These are phyloP conservation scores for Fagus crenata DNA, from an alignment of 306 rosid species.

Conservation along the genomic window DNA sequence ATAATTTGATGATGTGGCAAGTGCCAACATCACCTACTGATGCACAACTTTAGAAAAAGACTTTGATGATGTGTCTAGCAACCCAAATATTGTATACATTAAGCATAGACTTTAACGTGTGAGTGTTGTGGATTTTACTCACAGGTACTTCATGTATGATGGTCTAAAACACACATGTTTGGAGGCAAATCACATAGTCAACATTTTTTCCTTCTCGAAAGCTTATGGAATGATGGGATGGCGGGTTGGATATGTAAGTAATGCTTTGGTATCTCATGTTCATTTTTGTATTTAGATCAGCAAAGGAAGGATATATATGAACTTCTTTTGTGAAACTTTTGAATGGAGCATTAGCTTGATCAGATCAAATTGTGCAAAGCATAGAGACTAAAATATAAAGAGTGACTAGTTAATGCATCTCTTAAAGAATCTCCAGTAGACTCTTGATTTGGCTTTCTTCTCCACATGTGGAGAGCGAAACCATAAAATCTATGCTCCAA, in stretches of 20 bases:
- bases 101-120: neutral
- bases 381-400: neutral
- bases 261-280: neutral
- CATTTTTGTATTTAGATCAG: neutral
- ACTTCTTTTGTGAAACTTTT: constrained; percentile 2
- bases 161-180: constrained; percentile 77
- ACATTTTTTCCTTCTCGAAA: constrained; percentile 90
- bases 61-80: too few relatives aligned
- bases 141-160: constrained; percentile 95
- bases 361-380: constrained; percentile 7
- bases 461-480: too few relatives aligned
- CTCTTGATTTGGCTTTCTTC: too few relatives aligned
- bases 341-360: neutral
- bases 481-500: too few relatives aligned
- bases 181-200: constrained; percentile 87
- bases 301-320: neutral
- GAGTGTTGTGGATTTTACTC: neutral
- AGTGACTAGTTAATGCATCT: neutral
- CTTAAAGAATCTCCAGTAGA: neutral
- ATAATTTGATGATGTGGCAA: too few relatives aligned
- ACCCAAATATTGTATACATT: neutral
- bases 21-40: too few relatives aligned
- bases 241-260: constrained; percentile 97
- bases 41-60: too few relatives aligned
- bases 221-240: constrained; percentile 99